Base-by-base conservation (phyloP, 2,329 filamentous ascomycete species). In the Colletotrichum kahawae region DNA sequence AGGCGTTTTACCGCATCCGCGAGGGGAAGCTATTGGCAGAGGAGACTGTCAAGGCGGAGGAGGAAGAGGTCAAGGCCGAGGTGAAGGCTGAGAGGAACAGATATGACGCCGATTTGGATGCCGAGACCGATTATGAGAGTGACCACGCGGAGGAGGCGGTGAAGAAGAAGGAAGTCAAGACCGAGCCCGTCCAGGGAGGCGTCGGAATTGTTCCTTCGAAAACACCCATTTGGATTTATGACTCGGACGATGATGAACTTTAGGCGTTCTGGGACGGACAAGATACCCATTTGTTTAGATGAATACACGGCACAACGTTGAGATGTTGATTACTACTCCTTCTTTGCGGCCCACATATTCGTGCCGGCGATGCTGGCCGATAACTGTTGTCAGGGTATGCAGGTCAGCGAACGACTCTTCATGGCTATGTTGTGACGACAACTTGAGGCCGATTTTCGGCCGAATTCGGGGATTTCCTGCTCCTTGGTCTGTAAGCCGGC, bases 1-100 rank as follows among this genome's bases (percentile, higher is more conserved):
- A 97, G 71, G 87, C 86, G 4, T 98, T 98, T 83, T 98, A 98
- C 86, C 85, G 87, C 77, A 88, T 88, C 78, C 88, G 96, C 77
- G 89, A 92, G 81, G 89, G 89, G 75, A 86, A 86, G 78, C 69
- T 92, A 54, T 81, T 83, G 51, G 82, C 79, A 29, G 80, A 81
- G 54, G 79, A 81, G 43, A 64, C 81, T 31, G 81, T 80, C 29
- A 77, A 78, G 60, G 73, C 56, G 54, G 78, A 78, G 57, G 74
- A 63, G 57, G 68, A n/a, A n/a, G n/a, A 36, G 2, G 48, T 51
- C 13, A 65, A 60, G 38, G 38, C 64, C 14, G 51, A 76, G 34
- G 71, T 72, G 12, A 75, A 73, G 31, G 14, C 29, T 6, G 59
- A 72, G 6, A 63, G 16, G 12, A 62, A 73, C 36, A 76, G 64